Percentiles rank a stretch among this genome's conserved stretches.
Conservation (phyloP, 2,329 filamentous ascomycete species). For the Tolypocladium paradoxum region DNA sequence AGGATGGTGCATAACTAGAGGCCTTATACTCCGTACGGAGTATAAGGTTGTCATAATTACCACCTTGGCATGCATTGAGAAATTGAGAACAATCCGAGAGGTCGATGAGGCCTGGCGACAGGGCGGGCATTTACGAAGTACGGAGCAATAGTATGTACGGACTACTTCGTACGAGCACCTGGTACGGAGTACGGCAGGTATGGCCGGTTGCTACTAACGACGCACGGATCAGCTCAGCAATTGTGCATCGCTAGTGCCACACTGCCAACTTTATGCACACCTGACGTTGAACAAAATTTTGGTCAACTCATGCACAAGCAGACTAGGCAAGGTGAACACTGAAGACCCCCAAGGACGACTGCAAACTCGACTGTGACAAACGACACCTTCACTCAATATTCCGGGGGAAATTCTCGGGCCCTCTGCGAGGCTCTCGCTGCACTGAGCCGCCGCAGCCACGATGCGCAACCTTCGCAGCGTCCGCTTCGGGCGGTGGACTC, state of each 20-base stretch:
- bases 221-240: not conserved
- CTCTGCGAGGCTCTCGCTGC: not conserved
- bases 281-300: constrained; percentile 6
- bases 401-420: not conserved
- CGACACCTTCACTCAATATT: not conserved
- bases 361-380: not conserved
- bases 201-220: not conserved
- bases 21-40: no score
- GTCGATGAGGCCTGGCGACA: not conserved
- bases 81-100: no score
- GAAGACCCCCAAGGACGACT: not conserved
- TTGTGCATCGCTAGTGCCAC: constrained; percentile 8
- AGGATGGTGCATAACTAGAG: no score
- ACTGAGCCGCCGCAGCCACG: constrained; percentile 4
- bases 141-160: no score
- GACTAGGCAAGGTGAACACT: no score
- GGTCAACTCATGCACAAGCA: constrained; percentile 2
- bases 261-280: constrained; percentile 8
- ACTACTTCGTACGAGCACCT: no score
- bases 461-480: constrained; percentile 89
- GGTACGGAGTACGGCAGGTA: no score
- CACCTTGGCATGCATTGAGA: no score
- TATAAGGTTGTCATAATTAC: no score
- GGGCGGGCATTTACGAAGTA: not conserved
- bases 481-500: constrained; percentile 55